These are phyloP conservation scores for Cryphonectria radicalis DNA, from an alignment of 2,329 filamentous ascomycete genomes.

Conservation along the genomic window DNA sequence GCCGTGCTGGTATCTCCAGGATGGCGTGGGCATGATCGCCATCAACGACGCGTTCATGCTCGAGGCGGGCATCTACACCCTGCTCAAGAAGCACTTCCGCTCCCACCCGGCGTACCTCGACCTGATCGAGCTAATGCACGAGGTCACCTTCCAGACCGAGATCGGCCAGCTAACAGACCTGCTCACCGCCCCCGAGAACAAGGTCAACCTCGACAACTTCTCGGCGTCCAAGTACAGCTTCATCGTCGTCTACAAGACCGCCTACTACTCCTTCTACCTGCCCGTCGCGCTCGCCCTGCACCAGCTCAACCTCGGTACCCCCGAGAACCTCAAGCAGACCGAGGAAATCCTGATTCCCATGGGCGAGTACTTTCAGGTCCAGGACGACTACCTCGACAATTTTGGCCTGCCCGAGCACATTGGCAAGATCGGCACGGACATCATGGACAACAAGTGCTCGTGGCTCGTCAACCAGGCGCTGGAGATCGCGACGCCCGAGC, in stretches of 20 bases:
- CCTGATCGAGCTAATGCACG: slow-evolving; percentile 94
- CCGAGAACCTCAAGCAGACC: slow-evolving; percentile 85
- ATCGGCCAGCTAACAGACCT: slow-evolving; percentile 93
- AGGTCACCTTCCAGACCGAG: slow-evolving; percentile 91
- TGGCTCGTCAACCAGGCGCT: slow-evolving; percentile 98
- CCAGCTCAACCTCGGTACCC: slow-evolving; percentile 82
- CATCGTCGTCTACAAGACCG: slow-evolving; percentile 99
- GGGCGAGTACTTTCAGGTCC: slow-evolving; percentile 98
- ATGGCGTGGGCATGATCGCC: slow-evolving; percentile 89
- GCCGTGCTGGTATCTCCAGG: slow-evolving; percentile 95
- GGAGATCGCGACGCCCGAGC: slow-evolving; percentile 76
- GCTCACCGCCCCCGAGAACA: slow-evolving; percentile 92
- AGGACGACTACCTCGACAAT: slow-evolving; percentile 99
- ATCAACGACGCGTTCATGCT: slow-evolving; percentile 99
- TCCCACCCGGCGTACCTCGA: slow-evolving; percentile 86
- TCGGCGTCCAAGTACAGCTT: slow-evolving; percentile 93
- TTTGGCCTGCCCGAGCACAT: slow-evolving; percentile 91
- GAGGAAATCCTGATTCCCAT: slow-evolving; percentile 94
- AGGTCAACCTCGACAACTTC: slow-evolving; percentile 93
- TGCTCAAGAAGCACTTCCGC: slow-evolving; percentile 94
- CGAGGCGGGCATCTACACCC: slow-evolving; percentile 84
- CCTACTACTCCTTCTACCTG: slow-evolving; percentile 99
- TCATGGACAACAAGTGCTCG: slow-evolving; percentile 99
- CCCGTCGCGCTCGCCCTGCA: slow-evolving; percentile 90
- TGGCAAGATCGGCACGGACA: slow-evolving; percentile 98